Evolutionary conservation across 108 stramenopile species (phyloP).

Genomic region (Licmophora abbreviata): DNA sequence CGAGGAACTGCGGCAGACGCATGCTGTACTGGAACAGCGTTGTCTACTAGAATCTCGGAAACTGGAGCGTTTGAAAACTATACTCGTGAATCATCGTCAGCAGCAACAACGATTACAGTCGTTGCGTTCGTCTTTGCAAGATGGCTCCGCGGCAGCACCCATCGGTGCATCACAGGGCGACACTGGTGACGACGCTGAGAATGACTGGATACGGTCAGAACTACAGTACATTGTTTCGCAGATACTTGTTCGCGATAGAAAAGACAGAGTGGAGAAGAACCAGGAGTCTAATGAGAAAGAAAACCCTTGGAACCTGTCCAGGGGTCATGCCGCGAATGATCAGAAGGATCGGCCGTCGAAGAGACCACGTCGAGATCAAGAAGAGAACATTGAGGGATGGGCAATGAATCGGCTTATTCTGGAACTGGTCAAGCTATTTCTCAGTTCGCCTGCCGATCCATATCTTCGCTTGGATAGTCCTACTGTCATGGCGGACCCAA

Average conservation of each 20-base stretch:
- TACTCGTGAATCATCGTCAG: not conserved
- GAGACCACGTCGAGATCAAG: too few species aligned
- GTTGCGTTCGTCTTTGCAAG: not conserved
- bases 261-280: not conserved
- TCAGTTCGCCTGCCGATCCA: not conserved
- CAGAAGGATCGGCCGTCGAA: too few species aligned
- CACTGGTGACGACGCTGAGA: not conserved
- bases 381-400: not conserved
- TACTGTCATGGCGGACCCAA: not conserved
- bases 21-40: conserved; percentile 4
- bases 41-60: too few species aligned
- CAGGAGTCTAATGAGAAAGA: too few species aligned
- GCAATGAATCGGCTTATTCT: not conserved
- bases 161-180: too few species aligned
- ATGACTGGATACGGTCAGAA: not conserved
- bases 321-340: too few species aligned
- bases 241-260: not conserved
- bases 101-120: too few species aligned
- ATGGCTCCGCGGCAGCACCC: not conserved
- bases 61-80: not conserved
- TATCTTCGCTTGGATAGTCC: conserved; percentile 1
- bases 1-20: not conserved
- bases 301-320: too few species aligned
- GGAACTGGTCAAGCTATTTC: not conserved
- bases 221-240: not conserved